phyloP scores from a whole-genome alignment of 116 monocot species.

The Iris pallida region DNA sequence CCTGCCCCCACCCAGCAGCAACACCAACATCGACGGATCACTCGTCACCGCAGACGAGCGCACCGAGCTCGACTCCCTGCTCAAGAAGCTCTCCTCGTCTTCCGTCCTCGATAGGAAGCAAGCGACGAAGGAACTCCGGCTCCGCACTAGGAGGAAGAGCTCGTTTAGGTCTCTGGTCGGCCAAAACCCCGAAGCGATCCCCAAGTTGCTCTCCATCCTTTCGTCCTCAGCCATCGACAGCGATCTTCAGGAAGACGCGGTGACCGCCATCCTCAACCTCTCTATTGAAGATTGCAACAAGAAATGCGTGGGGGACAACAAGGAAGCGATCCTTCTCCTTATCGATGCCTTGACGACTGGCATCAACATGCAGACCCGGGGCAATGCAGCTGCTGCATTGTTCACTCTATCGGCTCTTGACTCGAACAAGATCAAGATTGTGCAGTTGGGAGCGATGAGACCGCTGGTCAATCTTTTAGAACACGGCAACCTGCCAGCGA shows the following conservation, averaged over 20 bases:
- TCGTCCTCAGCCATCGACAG: slow-evolving; percentile 19
- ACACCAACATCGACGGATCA: slow-evolving; percentile 14
- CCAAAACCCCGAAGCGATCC: slow-evolving; percentile 41
- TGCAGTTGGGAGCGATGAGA: slow-evolving; percentile 52
- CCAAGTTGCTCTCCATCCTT: slow-evolving; percentile 34
- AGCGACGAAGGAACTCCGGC: slow-evolving; percentile 65
- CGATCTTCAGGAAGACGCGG: slow-evolving; percentile 64
- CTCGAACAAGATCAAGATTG: slow-evolving; percentile 74
- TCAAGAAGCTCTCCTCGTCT: slow-evolving; percentile 45
- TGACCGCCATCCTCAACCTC: slow-evolving; percentile 71
- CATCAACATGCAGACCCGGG: slow-evolving; percentile 46
- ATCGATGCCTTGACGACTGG: slow-evolving; percentile 50
- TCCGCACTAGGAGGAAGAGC: slow-evolving; percentile 43
- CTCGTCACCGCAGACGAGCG: slow-evolving; percentile 36
- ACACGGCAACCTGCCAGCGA: slow-evolving; percentile 41
- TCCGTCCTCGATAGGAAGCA: slow-evolving; percentile 29
- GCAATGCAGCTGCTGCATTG: slow-evolving; percentile 82
- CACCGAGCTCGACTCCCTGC: slow-evolving; percentile 27
- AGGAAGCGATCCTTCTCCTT: slow-evolving; percentile 47
- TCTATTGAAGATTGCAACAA: slow-evolving; percentile 82
- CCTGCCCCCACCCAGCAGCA: slow-evolving; percentile 9
- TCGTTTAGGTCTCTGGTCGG: slow-evolving; percentile 68
- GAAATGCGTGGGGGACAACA: slow-evolving; percentile 53
- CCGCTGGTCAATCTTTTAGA: slow-evolving; percentile 59
- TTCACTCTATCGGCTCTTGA: slow-evolving; percentile 76